phyloP scores from a whole-genome alignment of 1,284 basidiomycete genomes.

The Hypsizygus ulmarius region DNA sequence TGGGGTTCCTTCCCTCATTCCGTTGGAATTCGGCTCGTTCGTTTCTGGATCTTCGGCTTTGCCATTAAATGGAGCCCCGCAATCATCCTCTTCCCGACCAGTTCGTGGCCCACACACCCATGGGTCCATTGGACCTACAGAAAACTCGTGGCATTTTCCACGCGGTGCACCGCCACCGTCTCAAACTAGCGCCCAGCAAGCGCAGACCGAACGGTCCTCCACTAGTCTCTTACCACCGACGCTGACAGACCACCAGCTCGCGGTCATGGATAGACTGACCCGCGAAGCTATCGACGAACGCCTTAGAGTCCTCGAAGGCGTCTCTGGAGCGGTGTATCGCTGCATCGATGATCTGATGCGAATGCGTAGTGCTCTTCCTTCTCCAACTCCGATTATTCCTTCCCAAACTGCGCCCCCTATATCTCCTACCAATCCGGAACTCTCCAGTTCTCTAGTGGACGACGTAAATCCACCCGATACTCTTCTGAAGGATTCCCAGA shows the following conservation, averaged over 20 bases:
- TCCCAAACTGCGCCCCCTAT: constrained; percentile 12
- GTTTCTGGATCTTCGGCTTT: constrained; percentile 7
- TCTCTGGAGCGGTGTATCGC: constrained; percentile 64
- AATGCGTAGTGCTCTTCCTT: constrained; percentile 67
- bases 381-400: constrained; percentile 18
- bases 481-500: not conserved
- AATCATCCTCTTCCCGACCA: not conserved
- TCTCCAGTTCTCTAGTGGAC: not conserved
- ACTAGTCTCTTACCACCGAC: constrained; percentile 39
- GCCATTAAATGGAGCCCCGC: not conserved
- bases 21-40: constrained; percentile 37
- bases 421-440: constrained; percentile 6
- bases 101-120: constrained; percentile 5
- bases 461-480: not conserved
- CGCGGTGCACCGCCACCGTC: not conserved
- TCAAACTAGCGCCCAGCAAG: constrained; percentile 2
- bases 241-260: constrained; percentile 59
- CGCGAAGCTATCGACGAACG: constrained; percentile 83
- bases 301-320: constrained; percentile 69
- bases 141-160: constrained; percentile 6
- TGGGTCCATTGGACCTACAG: constrained; percentile 1
- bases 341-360: constrained; percentile 77
- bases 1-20: constrained; percentile 49
- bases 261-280: constrained; percentile 59
- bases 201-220: constrained; percentile 6